Base-by-base conservation (phyloP, 2,329 filamentous ascomycete genomes). In the Metarhizium anisopliae region DNA sequence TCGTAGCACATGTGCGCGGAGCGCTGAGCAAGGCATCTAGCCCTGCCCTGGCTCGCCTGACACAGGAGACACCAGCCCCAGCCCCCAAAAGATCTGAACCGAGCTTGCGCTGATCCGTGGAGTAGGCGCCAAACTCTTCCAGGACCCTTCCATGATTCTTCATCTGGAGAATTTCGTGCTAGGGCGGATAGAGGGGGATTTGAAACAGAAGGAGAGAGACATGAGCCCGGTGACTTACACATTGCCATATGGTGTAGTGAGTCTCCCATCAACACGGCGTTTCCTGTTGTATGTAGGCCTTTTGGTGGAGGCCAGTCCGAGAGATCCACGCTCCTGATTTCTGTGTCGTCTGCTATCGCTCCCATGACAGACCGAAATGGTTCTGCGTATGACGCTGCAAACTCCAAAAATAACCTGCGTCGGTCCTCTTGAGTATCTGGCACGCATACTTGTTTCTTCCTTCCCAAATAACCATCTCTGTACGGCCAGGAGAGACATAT, bases 241-340 rank as follows among this genome's bases (percentile, higher is more conserved):
- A 83, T 83, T 0, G 77, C 76, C 80, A 83, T 83, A 0, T 77
- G 72, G 63, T 84, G 80, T 3, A 81, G 70, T 0, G 80, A 75
- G 63, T 84, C 81, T 0, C 81, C 80, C 56, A 80, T 70, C 1
- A 83, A 59, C 0, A 77, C 71, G 0, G 72, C 74, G 2, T 70
- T 68, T 0, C 75, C 76, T 6, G 64, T 67, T 0, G 69, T 67
- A 49, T 69, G 72, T 5, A 72, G 55, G 1, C 64, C 66, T 3
- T 59, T 62, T 1, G 69, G 67, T 1, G 75, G 77, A 1, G 73
- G 65, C 67, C 77, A 78, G 62, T 83, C 79, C 35, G 76, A 71
- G 4, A 80, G 64, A 10, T 71, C 69, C 4, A 82, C 71, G 2
- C 67, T 67, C 53, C 76, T 75, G 6, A 76, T 69, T 14, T 77